phyloP scores from a whole-genome alignment of 352 stramenopile genomes.

The Pythium phragmitis region DNA sequence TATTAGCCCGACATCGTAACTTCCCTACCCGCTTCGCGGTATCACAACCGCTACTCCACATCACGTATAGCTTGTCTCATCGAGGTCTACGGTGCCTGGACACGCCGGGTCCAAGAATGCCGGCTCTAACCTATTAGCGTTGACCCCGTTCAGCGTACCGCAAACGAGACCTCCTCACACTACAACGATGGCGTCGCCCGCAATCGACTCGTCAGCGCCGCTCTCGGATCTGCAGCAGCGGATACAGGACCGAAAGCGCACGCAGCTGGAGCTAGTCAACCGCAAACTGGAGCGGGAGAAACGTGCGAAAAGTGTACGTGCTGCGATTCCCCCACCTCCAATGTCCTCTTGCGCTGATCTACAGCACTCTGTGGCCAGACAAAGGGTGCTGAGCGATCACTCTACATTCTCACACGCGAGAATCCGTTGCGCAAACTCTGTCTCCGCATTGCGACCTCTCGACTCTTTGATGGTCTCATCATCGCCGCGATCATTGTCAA shows the following conservation, averaged over 20 bases:
- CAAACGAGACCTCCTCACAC: too few relatives aligned
- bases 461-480: slow-evolving; percentile 85
- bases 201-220: background rate
- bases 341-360: too few relatives aligned
- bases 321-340: too few relatives aligned
- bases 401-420: slow-evolving; percentile 46
- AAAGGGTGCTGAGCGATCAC: slow-evolving; percentile 47
- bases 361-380: slow-evolving; percentile 19
- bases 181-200: background rate
- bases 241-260: slow-evolving; percentile 33
- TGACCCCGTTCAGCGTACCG: background rate
- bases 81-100: too few relatives aligned
- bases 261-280: slow-evolving; percentile 24
- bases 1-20: slow-evolving; percentile 6
- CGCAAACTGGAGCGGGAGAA: slow-evolving; percentile 22
- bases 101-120: background rate
- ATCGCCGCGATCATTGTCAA: slow-evolving; percentile 85
- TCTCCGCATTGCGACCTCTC: slow-evolving; percentile 48
- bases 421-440: slow-evolving; percentile 50
- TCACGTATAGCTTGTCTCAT: background rate
- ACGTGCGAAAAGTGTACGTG: slow-evolving; percentile 13
- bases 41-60: background rate
- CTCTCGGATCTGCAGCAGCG: slow-evolving; percentile 32
- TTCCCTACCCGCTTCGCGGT: background rate
- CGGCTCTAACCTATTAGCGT: background rate